Percentiles rank a stretch among this genome's conserved stretches.
Evolutionary conservation across 1,139 yeast genomes (phyloP).

Genomic region (Candida neerlandica): DNA sequence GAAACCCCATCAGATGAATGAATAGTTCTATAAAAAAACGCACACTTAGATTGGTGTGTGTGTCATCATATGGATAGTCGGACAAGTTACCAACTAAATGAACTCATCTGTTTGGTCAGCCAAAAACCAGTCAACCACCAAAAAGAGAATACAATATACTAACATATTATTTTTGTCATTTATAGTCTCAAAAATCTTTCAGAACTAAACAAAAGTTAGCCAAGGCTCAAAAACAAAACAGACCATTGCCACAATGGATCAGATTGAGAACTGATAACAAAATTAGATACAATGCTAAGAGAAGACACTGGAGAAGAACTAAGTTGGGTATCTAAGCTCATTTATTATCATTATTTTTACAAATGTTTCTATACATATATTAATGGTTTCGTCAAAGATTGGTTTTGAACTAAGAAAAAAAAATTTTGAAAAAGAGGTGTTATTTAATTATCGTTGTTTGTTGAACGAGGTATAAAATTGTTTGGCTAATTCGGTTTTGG

Average conservation of each 20-base stretch:
- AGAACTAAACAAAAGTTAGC: constrained; percentile 98
- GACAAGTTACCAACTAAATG: too few species aligned
- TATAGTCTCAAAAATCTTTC: constrained; percentile 94
- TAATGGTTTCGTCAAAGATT: constrained; percentile 6
- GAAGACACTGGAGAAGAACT: constrained; percentile 99
- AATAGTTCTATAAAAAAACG: not conserved
- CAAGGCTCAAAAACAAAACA: constrained; percentile 98
- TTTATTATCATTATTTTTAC: constrained; percentile 9
- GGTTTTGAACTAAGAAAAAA: not conserved
- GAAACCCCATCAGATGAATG: constrained; percentile 1
- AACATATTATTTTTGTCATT: constrained; percentile 17
- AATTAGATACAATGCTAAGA: constrained; percentile 98
- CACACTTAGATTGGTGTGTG: not conserved
- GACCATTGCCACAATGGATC: constrained; percentile 99
- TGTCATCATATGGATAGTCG: too few species aligned
- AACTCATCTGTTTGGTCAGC: constrained; percentile 1
- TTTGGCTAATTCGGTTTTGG: not conserved
- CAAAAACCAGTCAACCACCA: not conserved
- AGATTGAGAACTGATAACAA: constrained; percentile 98
- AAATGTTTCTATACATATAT: constrained; percentile 4
- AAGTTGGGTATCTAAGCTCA: constrained; percentile 89
- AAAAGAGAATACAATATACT: constrained; percentile 17
- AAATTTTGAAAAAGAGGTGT: not conserved
- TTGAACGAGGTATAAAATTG: not conserved
- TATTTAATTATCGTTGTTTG: not conserved